Conservation (phyloP, 495 filamentous ascomycete species). For the Coniosporium apollinis region DNA sequence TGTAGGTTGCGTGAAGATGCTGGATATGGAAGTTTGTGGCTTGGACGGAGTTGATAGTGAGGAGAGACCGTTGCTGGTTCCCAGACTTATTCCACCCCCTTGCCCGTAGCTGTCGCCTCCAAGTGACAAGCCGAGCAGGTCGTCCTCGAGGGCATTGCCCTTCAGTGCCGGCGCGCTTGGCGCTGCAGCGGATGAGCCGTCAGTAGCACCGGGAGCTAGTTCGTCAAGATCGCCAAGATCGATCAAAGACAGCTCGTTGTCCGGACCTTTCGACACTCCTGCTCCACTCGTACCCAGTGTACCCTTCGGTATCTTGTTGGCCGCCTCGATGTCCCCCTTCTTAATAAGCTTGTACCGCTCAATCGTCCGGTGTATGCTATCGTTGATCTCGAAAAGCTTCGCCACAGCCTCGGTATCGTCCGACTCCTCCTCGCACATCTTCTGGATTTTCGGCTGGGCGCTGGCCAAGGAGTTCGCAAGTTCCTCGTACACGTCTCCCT, state of each 20-base stretch:
- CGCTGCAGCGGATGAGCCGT: slow-evolving; percentile 6
- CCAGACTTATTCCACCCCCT: slow-evolving; percentile 72
- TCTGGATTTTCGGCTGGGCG: slow-evolving; percentile 95
- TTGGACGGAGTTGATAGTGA: slow-evolving; percentile 2
- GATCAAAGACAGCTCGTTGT: slow-evolving; percentile 82
- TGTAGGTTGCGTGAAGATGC: slow-evolving; percentile 8
- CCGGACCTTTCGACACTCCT: slow-evolving; percentile 53
- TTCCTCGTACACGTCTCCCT: slow-evolving; percentile 93
- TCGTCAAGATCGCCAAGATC: slow-evolving; percentile 55
- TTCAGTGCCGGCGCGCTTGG: slow-evolving; percentile 24
- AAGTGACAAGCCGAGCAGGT: slow-evolving; percentile 53
- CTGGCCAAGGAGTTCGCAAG: slow-evolving; percentile 81
- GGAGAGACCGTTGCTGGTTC: slow-evolving; percentile 25
- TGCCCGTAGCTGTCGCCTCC: slow-evolving; percentile 46
- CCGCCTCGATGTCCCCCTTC: slow-evolving; percentile 80
- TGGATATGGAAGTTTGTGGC: slow-evolving; percentile 2
- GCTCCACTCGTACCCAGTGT: slow-evolving; percentile 51
- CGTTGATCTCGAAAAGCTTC: slow-evolving; percentile 91
- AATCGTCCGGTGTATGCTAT: slow-evolving; percentile 93
- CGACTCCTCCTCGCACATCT: slow-evolving; percentile 97
- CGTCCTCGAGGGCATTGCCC: slow-evolving; percentile 32
- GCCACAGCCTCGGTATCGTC: slow-evolving; percentile 91
- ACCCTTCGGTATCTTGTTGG: slow-evolving; percentile 71
- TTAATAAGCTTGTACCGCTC: slow-evolving; percentile 88
- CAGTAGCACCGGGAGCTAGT: slow-evolving; percentile 21